phyloP scores from a whole-genome alignment of 2,329 filamentous ascomycete species.

The Colletotrichum sansevieriae region DNA sequence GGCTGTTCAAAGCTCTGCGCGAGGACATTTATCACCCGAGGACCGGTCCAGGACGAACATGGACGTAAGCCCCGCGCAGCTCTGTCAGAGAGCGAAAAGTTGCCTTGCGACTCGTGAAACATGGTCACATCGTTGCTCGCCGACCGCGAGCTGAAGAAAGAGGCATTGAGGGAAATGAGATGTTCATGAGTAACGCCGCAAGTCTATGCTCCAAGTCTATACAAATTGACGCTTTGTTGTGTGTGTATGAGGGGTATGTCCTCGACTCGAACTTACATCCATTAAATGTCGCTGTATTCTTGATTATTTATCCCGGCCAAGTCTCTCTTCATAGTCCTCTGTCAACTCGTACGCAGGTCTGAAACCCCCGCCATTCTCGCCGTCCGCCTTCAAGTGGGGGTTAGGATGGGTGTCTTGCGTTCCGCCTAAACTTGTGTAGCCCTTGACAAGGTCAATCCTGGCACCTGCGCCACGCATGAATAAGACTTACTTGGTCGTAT shows the following conservation, averaged over 20 bases:
- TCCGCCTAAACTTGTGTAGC: conserved; percentile 94
- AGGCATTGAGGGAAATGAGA: not conserved
- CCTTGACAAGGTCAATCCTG: conserved; percentile 52
- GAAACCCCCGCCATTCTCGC: conserved; percentile 59
- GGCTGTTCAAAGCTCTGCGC: no score
- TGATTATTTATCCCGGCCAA: conserved; percentile 74
- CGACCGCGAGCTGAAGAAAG: no score
- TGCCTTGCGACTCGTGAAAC: no score
- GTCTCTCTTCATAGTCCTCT: conserved; percentile 81
- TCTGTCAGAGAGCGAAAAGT: no score
- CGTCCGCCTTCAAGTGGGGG: conserved; percentile 71
- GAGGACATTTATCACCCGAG: no score
- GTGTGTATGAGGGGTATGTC: not conserved
- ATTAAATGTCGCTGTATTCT: conserved; percentile 8
- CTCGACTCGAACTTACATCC: not conserved
- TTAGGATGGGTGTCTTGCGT: conserved; percentile 91
- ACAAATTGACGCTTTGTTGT: conserved; percentile 12
- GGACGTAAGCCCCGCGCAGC: no score
- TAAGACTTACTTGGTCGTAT: conserved; percentile 72
- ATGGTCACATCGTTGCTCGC: no score
- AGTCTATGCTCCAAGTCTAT: conserved; percentile 33
- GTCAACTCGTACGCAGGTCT: conserved; percentile 81
- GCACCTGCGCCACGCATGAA: accelerated
- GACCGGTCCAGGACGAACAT: no score
- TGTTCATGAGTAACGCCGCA: conserved; percentile 12